Conservation (phyloP, 2,329 filamentous ascomycete species). For the Fusarium sacchari region DNA sequence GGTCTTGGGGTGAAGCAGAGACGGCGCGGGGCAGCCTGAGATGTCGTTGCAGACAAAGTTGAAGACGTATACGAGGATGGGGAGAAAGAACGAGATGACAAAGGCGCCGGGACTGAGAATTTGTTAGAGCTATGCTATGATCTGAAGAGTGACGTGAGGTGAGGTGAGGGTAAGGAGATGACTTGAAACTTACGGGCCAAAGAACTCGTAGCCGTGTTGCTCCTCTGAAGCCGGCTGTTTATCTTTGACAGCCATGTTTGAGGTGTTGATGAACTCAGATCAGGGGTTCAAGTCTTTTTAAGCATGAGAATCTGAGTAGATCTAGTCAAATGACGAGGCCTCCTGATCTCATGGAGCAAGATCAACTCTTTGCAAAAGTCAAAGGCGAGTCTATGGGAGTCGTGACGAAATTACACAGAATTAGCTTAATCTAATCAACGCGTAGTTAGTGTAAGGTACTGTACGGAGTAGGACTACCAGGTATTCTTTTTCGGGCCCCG, state of each 20-base stretch:
- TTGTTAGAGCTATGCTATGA: constrained; percentile 17
- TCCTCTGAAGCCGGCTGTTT: constrained; percentile 42
- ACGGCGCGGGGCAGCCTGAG: constrained; percentile 88
- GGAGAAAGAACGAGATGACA: constrained; percentile 82
- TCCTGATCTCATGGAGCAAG: neutral
- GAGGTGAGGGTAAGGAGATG: neutral
- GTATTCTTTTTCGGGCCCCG: constrained; percentile 8
- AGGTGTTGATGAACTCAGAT: neutral
- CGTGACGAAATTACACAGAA: constrained; percentile 34
- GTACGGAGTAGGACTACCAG: too few relatives aligned
- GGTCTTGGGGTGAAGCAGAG: constrained; percentile 76
- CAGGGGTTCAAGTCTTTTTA: neutral
- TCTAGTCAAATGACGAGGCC: neutral
- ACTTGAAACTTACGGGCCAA: constrained; percentile 57
- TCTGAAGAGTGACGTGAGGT: neutral
- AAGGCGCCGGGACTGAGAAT: constrained; percentile 76
- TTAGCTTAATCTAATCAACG: constrained; percentile 21
- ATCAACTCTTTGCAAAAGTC: constrained; percentile 6
- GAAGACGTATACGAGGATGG: constrained; percentile 80
- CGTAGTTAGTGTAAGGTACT: constrained; percentile 27
- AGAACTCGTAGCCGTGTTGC: constrained; percentile 62
- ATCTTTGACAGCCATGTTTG: constrained; percentile 47
- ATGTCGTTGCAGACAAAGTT: constrained; percentile 92
- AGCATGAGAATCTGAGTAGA: neutral
- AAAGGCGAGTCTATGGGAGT: neutral